Evolutionary conservation across 129 eudicot genomes (phyloP), one percentile per base, ranked within the genome.

Genomic region (Dittrichia graveolens): DNA sequence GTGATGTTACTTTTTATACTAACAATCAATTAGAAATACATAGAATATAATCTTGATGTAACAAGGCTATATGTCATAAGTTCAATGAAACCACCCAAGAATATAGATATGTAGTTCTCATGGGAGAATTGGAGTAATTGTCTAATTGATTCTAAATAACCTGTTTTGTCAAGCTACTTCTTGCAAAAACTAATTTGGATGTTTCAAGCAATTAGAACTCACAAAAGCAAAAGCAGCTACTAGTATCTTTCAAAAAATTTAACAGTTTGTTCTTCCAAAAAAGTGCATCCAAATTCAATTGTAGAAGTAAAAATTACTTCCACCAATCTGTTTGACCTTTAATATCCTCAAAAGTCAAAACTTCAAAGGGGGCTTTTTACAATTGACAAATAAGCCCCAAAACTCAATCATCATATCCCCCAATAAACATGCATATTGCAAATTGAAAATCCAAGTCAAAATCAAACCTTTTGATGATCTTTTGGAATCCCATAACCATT

Each of bases 401-500:
- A 40, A 45, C 63, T 39, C 63, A 56, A 65, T 8, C 45, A 64
- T 60, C 35, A 75, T 40, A 71, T 42, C 45, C 61, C 66, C 60
- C 38, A 34, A 48, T 18, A 59, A 49, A 45, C 72, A 49, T 31
- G 55, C 58, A 69, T 31, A 75, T 24, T 41, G 8, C 13, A 62
- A 42, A 64, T 11, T 11, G 6, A 39, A 37, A 64, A 63, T 18
- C 73, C 45, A 37, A 68, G 47, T 77, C 69, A 69, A 52, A 49
- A 43, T 39, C 49, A 48, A 67, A 88, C 95, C 91, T 85, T 85
- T 34, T 89, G 91, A 65, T 82, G 77, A 85, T 88, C 95, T 75
- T 66, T 70, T 48, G 86, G 78, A 35, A 88, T 85, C 69, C 95
- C 95, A 83, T 89, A 89, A 9, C 96, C 96, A 74, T 73, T 79